Conservation (phyloP, 2,329 filamentous ascomycete genomes). For the Seiridium unicorne region DNA sequence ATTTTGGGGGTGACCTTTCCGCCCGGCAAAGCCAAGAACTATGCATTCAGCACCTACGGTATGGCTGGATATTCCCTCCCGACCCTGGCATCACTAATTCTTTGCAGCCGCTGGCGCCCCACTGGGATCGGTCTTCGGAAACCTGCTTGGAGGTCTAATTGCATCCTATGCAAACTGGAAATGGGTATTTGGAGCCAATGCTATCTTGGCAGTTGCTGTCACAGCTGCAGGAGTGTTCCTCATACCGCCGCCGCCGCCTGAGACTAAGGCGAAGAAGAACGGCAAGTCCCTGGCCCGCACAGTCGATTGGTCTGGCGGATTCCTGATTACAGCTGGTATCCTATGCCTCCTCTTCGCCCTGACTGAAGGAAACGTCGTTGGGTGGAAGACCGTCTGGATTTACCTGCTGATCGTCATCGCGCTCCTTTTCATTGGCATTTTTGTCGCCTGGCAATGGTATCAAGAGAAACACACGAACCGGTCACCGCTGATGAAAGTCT, state of each 20-base stretch:
- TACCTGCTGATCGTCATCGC: constrained; percentile 58
- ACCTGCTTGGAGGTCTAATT: constrained; percentile 62
- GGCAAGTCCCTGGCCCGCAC: constrained; percentile 36
- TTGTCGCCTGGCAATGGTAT: constrained; percentile 61
- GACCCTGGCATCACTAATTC: constrained; percentile 17
- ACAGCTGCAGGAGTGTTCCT: constrained; percentile 56
- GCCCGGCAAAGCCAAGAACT: constrained; percentile 67
- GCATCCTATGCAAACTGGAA: constrained; percentile 62
- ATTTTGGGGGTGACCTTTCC: constrained; percentile 68
- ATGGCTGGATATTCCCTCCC: neutral
- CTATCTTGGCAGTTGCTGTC: constrained; percentile 56
- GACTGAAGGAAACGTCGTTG: constrained; percentile 67
- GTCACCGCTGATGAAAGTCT: constrained; percentile 65
- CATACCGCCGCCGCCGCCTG: constrained; percentile 51
- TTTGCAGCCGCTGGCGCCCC: constrained; percentile 57
- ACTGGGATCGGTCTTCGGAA: constrained; percentile 63
- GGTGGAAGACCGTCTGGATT: constrained; percentile 65
- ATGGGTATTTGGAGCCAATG: constrained; percentile 66
- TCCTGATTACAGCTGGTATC: constrained; percentile 60
- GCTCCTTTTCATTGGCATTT: constrained; percentile 51
- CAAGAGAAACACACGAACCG: constrained; percentile 50
- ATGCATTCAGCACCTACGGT: constrained; percentile 65
- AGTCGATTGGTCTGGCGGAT: constrained; percentile 67
- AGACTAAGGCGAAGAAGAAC: constrained; percentile 20
- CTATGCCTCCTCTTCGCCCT: constrained; percentile 64